A percentile compares a stretch with the other conserved stretches of the same genome.
Conservation (phyloP, 768 basidiomycete species). For the Tricholoma matsutake region DNA sequence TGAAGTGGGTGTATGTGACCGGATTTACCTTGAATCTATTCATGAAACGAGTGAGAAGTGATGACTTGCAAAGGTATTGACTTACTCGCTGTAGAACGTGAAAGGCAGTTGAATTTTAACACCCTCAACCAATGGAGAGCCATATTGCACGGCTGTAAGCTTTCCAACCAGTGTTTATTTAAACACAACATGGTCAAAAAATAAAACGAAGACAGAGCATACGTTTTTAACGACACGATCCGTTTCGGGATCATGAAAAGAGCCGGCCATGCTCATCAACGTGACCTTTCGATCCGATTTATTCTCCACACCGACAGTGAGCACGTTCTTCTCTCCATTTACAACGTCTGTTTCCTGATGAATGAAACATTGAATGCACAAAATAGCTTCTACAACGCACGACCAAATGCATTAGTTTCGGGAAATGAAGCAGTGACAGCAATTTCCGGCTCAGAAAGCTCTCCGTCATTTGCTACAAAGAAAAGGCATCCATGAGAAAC, state of each 20-base stretch:
- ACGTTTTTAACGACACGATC: constrained; percentile 72
- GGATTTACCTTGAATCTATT: constrained; percentile 57
- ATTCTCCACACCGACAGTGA: constrained; percentile 69
- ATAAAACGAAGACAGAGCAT: constrained; percentile 16
- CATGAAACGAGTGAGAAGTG: constrained; percentile 11
- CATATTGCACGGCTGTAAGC: constrained; percentile 58
- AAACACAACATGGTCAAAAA: constrained; percentile 1
- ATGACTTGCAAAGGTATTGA: constrained; percentile 7
- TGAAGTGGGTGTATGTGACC: background rate
- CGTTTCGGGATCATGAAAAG: constrained; percentile 63
- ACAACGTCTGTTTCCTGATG: constrained; percentile 58
- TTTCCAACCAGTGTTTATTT: constrained; percentile 24
- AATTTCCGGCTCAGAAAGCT: constrained; percentile 52
- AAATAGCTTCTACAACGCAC: constrained; percentile 41
- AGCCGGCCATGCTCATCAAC: constrained; percentile 60
- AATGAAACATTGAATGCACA: constrained; percentile 9
- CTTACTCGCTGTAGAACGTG: constrained; percentile 80
- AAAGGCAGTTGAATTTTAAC: constrained; percentile 67
- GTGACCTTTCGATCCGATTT: constrained; percentile 72
- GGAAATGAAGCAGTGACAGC: constrained; percentile 55
- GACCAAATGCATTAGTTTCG: constrained; percentile 72
- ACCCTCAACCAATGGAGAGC: constrained; percentile 49
- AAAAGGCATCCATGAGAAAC: background rate
- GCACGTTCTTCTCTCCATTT: constrained; percentile 76
- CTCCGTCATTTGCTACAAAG: constrained; percentile 24